phyloP scores from a whole-genome alignment of 164 flowering plant genomes.

The Umbellularia californica region DNA sequence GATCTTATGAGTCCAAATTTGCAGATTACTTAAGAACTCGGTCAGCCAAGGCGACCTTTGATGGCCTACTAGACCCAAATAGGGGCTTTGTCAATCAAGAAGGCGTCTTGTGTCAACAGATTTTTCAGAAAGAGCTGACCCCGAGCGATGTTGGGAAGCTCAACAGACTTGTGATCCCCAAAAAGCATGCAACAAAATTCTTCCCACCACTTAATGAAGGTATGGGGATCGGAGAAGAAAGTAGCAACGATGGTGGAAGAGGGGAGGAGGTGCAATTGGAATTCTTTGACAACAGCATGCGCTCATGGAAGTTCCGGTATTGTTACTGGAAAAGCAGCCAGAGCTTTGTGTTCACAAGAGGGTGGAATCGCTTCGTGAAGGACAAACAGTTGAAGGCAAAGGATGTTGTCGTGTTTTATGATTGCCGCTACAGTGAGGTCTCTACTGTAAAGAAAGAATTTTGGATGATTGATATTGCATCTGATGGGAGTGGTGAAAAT shows the following conservation, averaged over 20 bases:
- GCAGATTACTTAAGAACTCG: conserved; percentile 22
- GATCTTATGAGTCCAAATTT: conserved; percentile 44
- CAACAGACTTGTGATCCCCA: conserved; percentile 80
- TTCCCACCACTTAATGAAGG: conserved; percentile 36
- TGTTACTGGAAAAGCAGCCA: conserved; percentile 90
- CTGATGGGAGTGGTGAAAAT: neutral
- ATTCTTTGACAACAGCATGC: conserved; percentile 45
- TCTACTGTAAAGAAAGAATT: conserved; percentile 5
- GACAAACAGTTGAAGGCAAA: conserved; percentile 50
- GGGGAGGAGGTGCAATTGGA: conserved; percentile 30
- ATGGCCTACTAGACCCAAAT: neutral
- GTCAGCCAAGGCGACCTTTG: conserved; percentile 2
- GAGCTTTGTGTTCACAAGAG: conserved; percentile 73
- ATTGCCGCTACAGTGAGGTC: conserved; percentile 21
- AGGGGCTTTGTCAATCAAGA: neutral
- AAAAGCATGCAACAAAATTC: conserved; percentile 54
- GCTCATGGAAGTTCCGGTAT: conserved; percentile 65
- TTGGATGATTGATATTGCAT: conserved; percentile 25
- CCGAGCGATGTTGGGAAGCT: conserved; percentile 91
- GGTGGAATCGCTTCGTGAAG: conserved; percentile 72
- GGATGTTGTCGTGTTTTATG: conserved; percentile 45
- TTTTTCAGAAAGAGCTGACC: conserved; percentile 83
- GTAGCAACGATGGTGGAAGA: conserved; percentile 4
- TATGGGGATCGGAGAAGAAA: conserved; percentile 13
- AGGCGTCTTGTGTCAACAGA: conserved; percentile 24